Conservation (phyloP, 106 monocot species). For the Triglochin maritima region DNA sequence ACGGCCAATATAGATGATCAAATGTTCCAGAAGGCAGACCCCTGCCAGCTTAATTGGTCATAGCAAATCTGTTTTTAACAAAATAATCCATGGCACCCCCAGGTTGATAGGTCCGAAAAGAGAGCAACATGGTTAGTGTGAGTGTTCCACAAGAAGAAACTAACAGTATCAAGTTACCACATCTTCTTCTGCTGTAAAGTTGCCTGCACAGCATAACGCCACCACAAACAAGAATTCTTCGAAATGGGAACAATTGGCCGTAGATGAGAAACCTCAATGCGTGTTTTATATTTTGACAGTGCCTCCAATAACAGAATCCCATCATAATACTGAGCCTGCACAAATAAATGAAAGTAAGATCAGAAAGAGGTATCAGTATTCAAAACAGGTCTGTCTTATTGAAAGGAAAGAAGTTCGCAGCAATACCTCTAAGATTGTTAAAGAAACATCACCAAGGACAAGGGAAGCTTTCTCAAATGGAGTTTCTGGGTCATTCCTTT, state of each 20-base stretch:
- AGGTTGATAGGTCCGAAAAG: too few species aligned
- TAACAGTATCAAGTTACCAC: conserved; percentile 32
- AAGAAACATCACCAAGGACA: conserved; percentile 66
- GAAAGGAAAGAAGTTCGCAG: background rate
- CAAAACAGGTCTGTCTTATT: background rate
- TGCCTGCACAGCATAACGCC: conserved; percentile 87
- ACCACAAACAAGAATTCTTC: conserved; percentile 73
- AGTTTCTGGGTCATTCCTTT: conserved; percentile 46
- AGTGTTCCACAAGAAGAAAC: too few species aligned
- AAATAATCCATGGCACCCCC: too few species aligned
- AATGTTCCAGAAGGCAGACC: too few species aligned
- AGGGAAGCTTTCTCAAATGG: conserved; percentile 88
- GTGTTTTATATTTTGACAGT: conserved; percentile 69
- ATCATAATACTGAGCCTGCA: conserved; percentile 94
- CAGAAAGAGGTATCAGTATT: background rate
- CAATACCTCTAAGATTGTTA: conserved; percentile 77
- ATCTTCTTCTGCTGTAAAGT: conserved; percentile 79
- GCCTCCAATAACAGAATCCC: conserved; percentile 77
- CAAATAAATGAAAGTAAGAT: conserved; percentile 4
- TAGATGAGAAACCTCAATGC: conserved; percentile 85
- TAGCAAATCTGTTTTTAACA: too few species aligned
- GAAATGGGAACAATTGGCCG: conserved; percentile 56
- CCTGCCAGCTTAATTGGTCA: too few species aligned
- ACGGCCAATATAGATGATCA: too few species aligned
- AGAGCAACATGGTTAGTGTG: too few species aligned